phyloP scores from a whole-genome alignment of 148 eudicot genomes.

The Chenopodium berlandieri region DNA sequence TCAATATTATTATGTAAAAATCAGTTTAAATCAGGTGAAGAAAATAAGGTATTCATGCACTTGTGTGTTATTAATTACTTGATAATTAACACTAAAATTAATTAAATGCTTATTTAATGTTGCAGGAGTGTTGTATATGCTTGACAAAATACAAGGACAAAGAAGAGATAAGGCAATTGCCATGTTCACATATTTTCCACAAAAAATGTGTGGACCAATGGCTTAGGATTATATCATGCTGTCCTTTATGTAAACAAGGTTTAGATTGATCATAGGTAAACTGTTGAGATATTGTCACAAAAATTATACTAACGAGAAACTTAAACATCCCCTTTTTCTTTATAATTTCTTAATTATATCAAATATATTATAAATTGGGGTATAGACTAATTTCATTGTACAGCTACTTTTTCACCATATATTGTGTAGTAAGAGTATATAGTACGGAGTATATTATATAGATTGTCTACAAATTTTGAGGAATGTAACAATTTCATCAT shows the following conservation, averaged over 20 bases:
- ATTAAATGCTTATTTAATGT: not conserved
- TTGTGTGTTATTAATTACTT: not conserved
- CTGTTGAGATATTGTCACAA: not conserved
- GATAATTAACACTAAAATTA: not conserved
- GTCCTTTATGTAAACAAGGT: slow-evolving; percentile 89
- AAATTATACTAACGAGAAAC: not conserved
- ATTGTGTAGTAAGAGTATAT: not conserved
- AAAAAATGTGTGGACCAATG: slow-evolving; percentile 90
- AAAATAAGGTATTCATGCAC: too few species aligned
- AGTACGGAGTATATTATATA: too few species aligned
- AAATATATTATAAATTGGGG: too few species aligned
- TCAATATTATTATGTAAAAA: too few species aligned
- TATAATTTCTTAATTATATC: too few species aligned
- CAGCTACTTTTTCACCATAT: not conserved
- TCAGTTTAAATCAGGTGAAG: too few species aligned
- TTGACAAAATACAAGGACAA: slow-evolving; percentile 72
- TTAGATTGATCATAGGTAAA: slow-evolving; percentile 32
- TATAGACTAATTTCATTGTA: not conserved
- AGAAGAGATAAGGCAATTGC: slow-evolving; percentile 79
- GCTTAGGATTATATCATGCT: slow-evolving; percentile 83
- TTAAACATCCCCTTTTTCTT: too few species aligned
- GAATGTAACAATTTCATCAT: not conserved
- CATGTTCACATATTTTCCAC: slow-evolving; percentile 78
- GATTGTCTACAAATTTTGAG: too few species aligned
- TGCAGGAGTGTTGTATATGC: slow-evolving; percentile 93